Conservation (phyloP, 495 filamentous ascomycete species). For the Lichenothelia convexa region DNA sequence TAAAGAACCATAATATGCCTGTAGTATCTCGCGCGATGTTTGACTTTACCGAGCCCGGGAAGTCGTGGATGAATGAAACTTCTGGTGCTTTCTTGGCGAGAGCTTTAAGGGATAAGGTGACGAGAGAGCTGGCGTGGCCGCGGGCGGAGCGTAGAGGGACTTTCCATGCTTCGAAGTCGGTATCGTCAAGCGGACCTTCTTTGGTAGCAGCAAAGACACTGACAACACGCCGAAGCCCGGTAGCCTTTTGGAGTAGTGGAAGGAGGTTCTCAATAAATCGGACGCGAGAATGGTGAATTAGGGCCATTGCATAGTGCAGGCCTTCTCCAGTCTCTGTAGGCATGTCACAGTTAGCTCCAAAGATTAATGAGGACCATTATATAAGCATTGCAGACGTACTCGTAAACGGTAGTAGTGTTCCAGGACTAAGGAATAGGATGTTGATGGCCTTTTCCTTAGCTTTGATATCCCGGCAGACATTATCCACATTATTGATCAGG, state of each 20-base stretch:
- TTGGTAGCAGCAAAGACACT: slow-evolving; percentile 32
- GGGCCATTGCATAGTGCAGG: slow-evolving; percentile 7
- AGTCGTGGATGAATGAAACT: slow-evolving; percentile 40
- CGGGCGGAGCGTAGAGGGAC: slow-evolving; percentile 17
- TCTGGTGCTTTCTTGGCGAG: slow-evolving; percentile 28
- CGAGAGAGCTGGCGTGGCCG: slow-evolving; percentile 30
- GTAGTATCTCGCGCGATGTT: slow-evolving; percentile 1
- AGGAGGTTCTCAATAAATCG: slow-evolving; percentile 35
- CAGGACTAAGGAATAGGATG: slow-evolving; percentile 35
- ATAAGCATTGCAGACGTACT: slow-evolving; percentile 1
- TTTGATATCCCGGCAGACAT: slow-evolving; percentile 36
- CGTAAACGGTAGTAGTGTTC: not conserved
- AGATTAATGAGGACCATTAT: not conserved
- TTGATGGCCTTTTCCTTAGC: slow-evolving; percentile 36
- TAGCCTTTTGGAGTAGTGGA: slow-evolving; percentile 28
- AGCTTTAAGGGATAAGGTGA: slow-evolving; percentile 31
- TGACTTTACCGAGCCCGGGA: slow-evolving; percentile 32
- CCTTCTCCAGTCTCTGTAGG: slow-evolving; percentile 14
- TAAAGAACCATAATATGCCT: slow-evolving; percentile 1
- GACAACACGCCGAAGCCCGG: slow-evolving; percentile 31
- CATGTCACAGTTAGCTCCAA: not conserved
- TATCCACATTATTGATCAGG: slow-evolving; percentile 26
- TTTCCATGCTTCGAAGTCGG: slow-evolving; percentile 27
- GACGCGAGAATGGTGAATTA: slow-evolving; percentile 12
- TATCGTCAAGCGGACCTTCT: slow-evolving; percentile 31